Percentiles rank a stretch among this genome's conserved stretches.
Conservation (phyloP, 2,329 filamentous ascomycete genomes). For the Orbilia brochopaga region DNA sequence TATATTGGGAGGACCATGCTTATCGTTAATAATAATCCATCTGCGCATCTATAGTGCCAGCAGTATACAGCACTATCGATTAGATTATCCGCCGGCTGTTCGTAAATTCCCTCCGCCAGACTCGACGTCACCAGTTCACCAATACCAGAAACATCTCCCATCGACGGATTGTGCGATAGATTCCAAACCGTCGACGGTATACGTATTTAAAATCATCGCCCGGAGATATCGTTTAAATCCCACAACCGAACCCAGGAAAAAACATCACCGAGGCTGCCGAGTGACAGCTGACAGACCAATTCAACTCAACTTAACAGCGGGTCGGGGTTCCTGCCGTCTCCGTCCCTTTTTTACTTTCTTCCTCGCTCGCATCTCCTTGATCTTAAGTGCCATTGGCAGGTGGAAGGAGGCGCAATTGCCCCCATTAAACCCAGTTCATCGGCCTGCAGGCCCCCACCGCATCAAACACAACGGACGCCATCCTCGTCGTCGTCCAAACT, state of each 20-base stretch:
- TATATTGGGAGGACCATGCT: no score
- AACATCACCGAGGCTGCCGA: neutral
- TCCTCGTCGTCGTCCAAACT: conserved; percentile 12
- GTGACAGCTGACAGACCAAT: conserved; percentile 1
- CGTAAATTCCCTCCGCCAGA: no score
- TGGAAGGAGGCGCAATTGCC: conserved; percentile 42
- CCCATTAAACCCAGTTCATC: neutral
- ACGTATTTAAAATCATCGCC: no score
- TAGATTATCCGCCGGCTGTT: neutral
- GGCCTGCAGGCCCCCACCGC: conserved; percentile 47
- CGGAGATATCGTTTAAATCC: no score
- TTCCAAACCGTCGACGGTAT: no score
- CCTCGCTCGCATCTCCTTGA: conserved; percentile 12
- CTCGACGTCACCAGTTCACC: no score
- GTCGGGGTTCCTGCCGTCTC: conserved; percentile 15
- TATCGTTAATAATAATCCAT: neutral
- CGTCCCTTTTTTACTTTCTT: conserved; percentile 13
- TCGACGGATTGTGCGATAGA: no score
- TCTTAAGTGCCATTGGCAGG: conserved; percentile 24
- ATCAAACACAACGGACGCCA: neutral
- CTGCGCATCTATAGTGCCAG: neutral
- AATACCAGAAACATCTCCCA: no score
- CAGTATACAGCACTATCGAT: neutral
- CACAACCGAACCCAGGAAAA: neutral
- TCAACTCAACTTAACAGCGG: neutral